Evolutionary conservation across 805 yeast species (phyloP), one percentile per base, ranked within the genome.

Genomic region (Lipomyces mesembrius): DNA sequence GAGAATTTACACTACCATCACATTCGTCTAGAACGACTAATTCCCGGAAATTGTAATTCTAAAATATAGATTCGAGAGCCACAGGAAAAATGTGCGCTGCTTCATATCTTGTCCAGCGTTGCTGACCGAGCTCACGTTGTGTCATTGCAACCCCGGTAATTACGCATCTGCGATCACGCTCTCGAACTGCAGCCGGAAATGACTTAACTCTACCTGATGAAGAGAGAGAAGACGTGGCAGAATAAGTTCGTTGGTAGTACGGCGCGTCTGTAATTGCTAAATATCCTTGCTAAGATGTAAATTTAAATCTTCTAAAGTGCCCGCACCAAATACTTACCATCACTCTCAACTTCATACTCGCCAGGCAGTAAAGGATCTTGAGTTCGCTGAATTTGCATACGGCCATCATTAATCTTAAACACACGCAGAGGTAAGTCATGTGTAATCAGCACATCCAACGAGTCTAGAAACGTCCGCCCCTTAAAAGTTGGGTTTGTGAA

Each of bases 141-240:
- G 53, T 49, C 53, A 7, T 49, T 12, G 53, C 17, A 49, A 49
- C 20, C 53, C 53, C 53, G 20, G 53, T 49, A 4, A 49, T 49
- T 49, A 49, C 53, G 53, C 53, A 49, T 49, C 20, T 49, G 17
- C 53, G 53, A 49, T 49, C 53, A 49, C 53, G 53, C 22, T 49
- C 53, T 49, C 53, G 53, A 49, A 49, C 53, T 12, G 53, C n/a
- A n/a, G n/a, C n/a, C n/a, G n/a, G n/a, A 49, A 49, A 49, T 49
- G 53, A 49, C 53, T 6, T 49, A 17, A 49, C 53, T 17, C 53
- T 49, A 12, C 53, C 53, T 49, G 53, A 49, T 12, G 53, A 12
- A 49, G 53, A 49, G 20, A 4, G 53, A 49, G 53, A 49, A 49
- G 53, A 49, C 53, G 8, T 49, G 53, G 20, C 53, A 49, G 53